Conservation (phyloP, 306 rosid species). For the Ammopiptanthus mongolicus region DNA sequence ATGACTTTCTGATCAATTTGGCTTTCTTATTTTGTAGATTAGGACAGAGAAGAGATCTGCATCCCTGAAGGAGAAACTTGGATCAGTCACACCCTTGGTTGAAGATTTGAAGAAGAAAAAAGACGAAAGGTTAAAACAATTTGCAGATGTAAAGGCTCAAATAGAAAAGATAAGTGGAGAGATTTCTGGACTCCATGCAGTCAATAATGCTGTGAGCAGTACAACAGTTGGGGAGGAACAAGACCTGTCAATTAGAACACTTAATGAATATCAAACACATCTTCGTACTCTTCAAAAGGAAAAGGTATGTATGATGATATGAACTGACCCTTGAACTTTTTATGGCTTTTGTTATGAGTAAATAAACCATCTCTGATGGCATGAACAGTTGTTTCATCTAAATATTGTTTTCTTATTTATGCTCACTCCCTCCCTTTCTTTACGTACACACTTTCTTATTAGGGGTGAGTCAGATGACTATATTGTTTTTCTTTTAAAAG, state of each 20-base stretch:
- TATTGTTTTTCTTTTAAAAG: neutral
- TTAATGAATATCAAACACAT: slow-evolving; percentile 73
- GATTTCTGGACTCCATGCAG: slow-evolving; percentile 57
- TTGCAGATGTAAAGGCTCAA: slow-evolving; percentile 63
- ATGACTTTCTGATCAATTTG: slow-evolving; percentile 25
- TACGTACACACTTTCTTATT: neutral
- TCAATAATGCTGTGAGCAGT: slow-evolving; percentile 25
- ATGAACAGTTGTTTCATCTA: neutral
- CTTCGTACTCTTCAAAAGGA: slow-evolving; percentile 81
- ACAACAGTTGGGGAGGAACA: slow-evolving; percentile 49
- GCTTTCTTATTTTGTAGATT: slow-evolving; percentile 38
- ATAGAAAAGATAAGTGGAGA: slow-evolving; percentile 84
- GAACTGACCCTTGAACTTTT: neutral
- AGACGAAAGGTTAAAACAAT: slow-evolving; percentile 81
- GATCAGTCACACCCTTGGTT: slow-evolving; percentile 77
- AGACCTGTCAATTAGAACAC: slow-evolving; percentile 81
- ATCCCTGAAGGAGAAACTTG: slow-evolving; percentile 82
- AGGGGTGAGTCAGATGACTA: neutral
- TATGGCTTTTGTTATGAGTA: neutral
- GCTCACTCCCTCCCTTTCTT: neutral
- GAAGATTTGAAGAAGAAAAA: slow-evolving; percentile 71
- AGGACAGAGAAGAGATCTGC: slow-evolving; percentile 62
- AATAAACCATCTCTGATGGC: neutral
- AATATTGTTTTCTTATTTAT: neutral
- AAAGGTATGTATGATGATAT: slow-evolving; percentile 51